Evolutionary conservation across 305 asterid species (phyloP).

Genomic region (Salvia sclarea): DNA sequence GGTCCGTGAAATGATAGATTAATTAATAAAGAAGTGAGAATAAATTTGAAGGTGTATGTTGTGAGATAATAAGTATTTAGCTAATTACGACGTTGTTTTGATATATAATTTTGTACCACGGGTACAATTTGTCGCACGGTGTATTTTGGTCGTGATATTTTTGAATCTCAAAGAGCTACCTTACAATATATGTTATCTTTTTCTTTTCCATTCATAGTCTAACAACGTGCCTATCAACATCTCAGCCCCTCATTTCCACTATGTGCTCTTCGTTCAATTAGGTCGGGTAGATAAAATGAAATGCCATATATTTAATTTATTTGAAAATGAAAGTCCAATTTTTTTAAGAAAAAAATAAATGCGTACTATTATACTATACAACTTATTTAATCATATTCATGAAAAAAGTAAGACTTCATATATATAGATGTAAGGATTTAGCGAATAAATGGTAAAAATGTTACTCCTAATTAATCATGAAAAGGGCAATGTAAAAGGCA

Average conservation of each 20-base stretch:
- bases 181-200: neutral
- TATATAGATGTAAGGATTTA: too few relatives aligned
- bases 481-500: neutral
- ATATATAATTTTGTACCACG: neutral
- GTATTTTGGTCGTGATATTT: neutral
- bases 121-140: neutral
- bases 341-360: too few relatives aligned
- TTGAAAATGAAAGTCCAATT: too few relatives aligned
- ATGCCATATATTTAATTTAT: too few relatives aligned
- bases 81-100: neutral
- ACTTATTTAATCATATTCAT: too few relatives aligned
- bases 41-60: neutral
- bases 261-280: neutral
- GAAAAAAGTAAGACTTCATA: too few relatives aligned
- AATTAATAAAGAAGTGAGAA: neutral
- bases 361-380: too few relatives aligned
- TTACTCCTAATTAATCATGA: neutral
- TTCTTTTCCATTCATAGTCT: neutral
- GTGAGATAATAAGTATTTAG: neutral
- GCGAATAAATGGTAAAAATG: neutral
- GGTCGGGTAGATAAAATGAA: neutral
- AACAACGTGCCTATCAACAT: slow-evolving; percentile 18
- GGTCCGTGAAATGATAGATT: too few relatives aligned
- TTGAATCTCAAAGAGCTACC: neutral
- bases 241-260: slow-evolving; percentile 11